These are phyloP conservation scores for Fusarium falciforme DNA, from an alignment of 2,329 filamentous ascomycete genomes.

Conservation along the genomic window DNA sequence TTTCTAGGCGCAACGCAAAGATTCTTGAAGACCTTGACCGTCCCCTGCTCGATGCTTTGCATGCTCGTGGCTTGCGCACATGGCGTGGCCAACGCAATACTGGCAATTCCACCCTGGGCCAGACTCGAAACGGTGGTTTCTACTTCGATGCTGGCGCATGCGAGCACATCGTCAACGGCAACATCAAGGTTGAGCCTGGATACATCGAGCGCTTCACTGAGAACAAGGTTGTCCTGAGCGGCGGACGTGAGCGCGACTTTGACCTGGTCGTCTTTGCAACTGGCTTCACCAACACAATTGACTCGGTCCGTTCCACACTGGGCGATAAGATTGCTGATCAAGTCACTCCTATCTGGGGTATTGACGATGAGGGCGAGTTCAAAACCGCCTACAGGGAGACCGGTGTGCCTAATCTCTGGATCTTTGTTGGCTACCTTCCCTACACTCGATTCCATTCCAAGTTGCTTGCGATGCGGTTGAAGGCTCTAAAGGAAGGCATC, in stretches of 20 bases:
- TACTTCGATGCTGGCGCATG: conserved; percentile 16
- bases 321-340: conserved; percentile 61
- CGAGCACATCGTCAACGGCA: conserved; percentile 7
- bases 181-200: conserved; percentile 28
- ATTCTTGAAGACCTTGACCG: conserved; percentile 25
- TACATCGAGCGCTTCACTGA: conserved; percentile 45
- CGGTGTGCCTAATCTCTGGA: conserved; percentile 51
- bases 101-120: conserved; percentile 43
- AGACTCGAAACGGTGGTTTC: conserved; percentile 41
- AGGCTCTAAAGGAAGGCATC: conserved; percentile 40
- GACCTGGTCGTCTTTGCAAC: conserved; percentile 60
- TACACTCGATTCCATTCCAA: conserved; percentile 50
- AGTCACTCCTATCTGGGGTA: conserved; percentile 59
- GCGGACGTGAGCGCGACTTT: conserved; percentile 46
- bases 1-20: conserved; percentile 16
- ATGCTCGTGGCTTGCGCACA: conserved; percentile 43
- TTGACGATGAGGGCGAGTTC: conserved; percentile 61
- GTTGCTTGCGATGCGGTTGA: conserved; percentile 48
- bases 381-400: conserved; percentile 47
- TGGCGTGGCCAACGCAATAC: conserved; percentile 51
- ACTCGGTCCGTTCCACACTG: conserved; percentile 59
- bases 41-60: conserved; percentile 5
- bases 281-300: conserved; percentile 65
- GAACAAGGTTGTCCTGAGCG: conserved; percentile 47
- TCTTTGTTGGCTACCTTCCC: conserved; percentile 51